Base-by-base conservation (phyloP, 148 eudicot genomes). In the Silene latifolia region DNA sequence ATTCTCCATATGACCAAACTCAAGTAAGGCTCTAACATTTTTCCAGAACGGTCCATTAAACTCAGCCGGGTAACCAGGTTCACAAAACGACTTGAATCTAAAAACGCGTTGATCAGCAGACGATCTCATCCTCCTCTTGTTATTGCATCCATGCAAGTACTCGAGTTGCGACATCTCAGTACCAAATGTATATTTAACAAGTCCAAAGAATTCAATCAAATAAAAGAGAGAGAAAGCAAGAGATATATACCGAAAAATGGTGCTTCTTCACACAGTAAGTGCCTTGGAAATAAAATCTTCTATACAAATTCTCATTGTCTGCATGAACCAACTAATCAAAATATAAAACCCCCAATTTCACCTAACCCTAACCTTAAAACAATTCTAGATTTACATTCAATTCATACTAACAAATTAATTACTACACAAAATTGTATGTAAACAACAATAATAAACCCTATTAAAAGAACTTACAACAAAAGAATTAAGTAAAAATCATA, bases 51-150 rank as follows among this genome's bases (percentile, higher is more conserved):
- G 72, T 9, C 93, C 97, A 17, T 74, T 76, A 54, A 85, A 90
- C 82, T 88, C 90, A 0, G 84, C 79, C 1, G 99, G 99, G 62
- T 82, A 83, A 0, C 97, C 98, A 46, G 87, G 86, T 48, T 87
- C 89, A 0, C 96, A 90, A 59, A 96, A 96, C 0, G 83, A 82
- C 88, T 87, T 90, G 81, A 96, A 92, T 74, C 89, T 81, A 75
- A 88, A 96, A 4, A 89, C 90, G 66, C 85, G 79, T 57, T 87
- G 81, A 68, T 80, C 85, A 17, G 60, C 74, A 2, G 75, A 72
- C 10, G 80, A 89, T 12, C 87, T 85, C 74, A 88, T 89, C 77
- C 88, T 89, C 85, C 91, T 91, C 77, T 89, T 93, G 77, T 87
- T 86, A 80, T n/a, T n/a, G n/a, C 87, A 79, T 1, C 85, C 84